A percentile compares a stretch with the other conserved stretches of the same genome.
These are phyloP conservation scores for Lipomyces mesembrius DNA, from an alignment of 805 yeast genomes.

Conservation along the genomic window DNA sequence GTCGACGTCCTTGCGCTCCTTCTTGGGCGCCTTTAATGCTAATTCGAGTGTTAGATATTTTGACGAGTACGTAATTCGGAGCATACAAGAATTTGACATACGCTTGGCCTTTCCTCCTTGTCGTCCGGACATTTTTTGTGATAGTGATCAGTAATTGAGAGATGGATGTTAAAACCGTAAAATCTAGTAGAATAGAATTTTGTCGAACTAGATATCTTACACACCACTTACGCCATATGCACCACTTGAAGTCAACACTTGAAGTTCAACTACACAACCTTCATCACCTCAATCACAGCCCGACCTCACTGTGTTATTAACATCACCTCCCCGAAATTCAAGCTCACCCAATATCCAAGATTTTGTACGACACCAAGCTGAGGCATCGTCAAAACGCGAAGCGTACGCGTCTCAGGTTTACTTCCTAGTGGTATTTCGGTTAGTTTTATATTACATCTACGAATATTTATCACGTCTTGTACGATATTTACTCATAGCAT, in stretches of 20 bases:
- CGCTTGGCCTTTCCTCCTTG: slow-evolving; percentile 98
- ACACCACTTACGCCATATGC: background rate
- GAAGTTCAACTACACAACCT: background rate
- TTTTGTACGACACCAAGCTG: background rate
- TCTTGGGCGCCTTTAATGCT: slow-evolving; percentile 78
- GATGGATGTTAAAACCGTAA: too few relatives aligned
- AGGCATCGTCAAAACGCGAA: background rate
- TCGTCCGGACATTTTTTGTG: slow-evolving; percentile 77
- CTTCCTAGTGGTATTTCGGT: background rate
- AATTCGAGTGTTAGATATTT: slow-evolving; percentile 5
- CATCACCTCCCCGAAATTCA: too few relatives aligned
- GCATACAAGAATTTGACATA: slow-evolving; percentile 43
- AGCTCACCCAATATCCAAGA: too few relatives aligned
- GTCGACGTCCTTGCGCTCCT: slow-evolving; percentile 70
- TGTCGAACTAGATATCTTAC: background rate
- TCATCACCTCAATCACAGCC: background rate
- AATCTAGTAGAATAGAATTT: too few relatives aligned
- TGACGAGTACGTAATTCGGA: slow-evolving; percentile 44
- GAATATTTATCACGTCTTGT: background rate
- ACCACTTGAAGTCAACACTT: background rate
- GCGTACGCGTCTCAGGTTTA: background rate
- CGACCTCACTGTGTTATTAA: too few relatives aligned
- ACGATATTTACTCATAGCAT: background rate
- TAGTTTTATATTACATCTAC: background rate
- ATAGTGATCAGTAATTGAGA: too few relatives aligned